These are phyloP conservation scores for Penicillium salamii DNA, from an alignment of 495 filamentous ascomycete species.

Conservation along the genomic window DNA sequence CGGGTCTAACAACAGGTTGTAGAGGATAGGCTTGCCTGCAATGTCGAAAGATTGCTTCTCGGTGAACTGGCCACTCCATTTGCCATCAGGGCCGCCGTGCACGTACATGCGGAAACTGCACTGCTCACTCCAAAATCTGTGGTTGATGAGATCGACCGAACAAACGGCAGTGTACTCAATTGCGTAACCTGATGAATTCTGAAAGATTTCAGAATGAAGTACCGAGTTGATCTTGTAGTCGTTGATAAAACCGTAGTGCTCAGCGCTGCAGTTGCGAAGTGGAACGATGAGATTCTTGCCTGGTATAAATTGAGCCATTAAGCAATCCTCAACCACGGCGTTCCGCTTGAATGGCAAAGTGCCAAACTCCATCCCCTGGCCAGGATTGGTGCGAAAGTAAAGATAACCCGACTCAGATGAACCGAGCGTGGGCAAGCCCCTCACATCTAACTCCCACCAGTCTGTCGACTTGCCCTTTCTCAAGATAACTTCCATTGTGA, in stretches of 20 bases:
- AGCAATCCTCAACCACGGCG: slow-evolving; percentile 29
- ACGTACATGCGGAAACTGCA: neutral
- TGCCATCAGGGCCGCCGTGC: slow-evolving; percentile 23
- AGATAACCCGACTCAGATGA: slow-evolving; percentile 26
- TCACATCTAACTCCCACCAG: slow-evolving; percentile 31
- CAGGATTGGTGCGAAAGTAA: slow-evolving; percentile 27
- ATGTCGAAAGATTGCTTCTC: neutral
- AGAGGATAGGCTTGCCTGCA: too few species aligned
- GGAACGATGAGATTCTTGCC: slow-evolving; percentile 23
- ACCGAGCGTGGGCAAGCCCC: slow-evolving; percentile 29
- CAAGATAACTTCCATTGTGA: slow-evolving; percentile 18
- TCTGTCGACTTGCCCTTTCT: slow-evolving; percentile 17
- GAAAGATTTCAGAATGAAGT: slow-evolving; percentile 16
- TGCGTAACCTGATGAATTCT: neutral
- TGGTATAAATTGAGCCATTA: slow-evolving; percentile 32
- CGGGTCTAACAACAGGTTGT: slow-evolving; percentile 19
- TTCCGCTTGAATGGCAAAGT: slow-evolving; percentile 27
- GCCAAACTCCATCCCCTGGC: slow-evolving; percentile 32
- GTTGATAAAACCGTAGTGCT: slow-evolving; percentile 30
- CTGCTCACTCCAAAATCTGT: neutral
- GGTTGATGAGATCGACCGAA: slow-evolving; percentile 28
- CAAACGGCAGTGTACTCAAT: slow-evolving; percentile 33
- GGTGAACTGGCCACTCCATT: slow-evolving; percentile 20
- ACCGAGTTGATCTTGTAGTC: slow-evolving; percentile 34
- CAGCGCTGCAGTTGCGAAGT: slow-evolving; percentile 26